Evolutionary conservation across 2,329 filamentous ascomycete genomes (phyloP).

Genomic region (Aspergillus aculeatinus): DNA sequence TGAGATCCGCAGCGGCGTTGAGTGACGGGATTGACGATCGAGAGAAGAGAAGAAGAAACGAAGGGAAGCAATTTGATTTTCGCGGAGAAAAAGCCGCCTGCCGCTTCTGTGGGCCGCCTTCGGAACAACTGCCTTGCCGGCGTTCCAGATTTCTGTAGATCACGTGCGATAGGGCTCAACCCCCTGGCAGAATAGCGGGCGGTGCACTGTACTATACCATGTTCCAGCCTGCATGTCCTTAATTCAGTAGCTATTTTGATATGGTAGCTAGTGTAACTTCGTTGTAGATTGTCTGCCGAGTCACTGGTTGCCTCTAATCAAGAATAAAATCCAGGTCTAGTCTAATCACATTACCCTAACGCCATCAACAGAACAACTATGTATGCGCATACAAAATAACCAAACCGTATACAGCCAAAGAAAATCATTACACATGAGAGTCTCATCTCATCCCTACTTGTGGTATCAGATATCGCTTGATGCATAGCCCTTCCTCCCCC

Average conservation of each 20-base stretch:
- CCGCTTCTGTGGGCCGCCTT: conserved; percentile 37
- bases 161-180: conserved; percentile 22
- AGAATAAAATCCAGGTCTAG: not conserved
- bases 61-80: conserved; percentile 14
- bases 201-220: too few species aligned
- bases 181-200: conserved; percentile 7
- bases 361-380: not conserved
- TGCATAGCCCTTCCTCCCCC: not conserved
- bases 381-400: not conserved
- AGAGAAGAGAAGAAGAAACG: conserved; percentile 28
- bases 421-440: not conserved
- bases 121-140: conserved; percentile 20
- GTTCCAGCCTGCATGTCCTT: too few species aligned
- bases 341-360: too few species aligned
- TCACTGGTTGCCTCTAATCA: too few species aligned
- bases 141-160: not conserved
- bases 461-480: not conserved
- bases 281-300: too few species aligned
- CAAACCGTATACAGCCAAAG: not conserved
- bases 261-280: too few species aligned
- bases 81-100: conserved; percentile 23
- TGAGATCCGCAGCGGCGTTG: conserved; percentile 51
- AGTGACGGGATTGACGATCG: conserved; percentile 46
- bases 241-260: too few species aligned
- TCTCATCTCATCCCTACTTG: not conserved